These are phyloP conservation scores for Aspergillus biplanus DNA, from an alignment of 495 filamentous ascomycete genomes.

Conservation along the genomic window DNA sequence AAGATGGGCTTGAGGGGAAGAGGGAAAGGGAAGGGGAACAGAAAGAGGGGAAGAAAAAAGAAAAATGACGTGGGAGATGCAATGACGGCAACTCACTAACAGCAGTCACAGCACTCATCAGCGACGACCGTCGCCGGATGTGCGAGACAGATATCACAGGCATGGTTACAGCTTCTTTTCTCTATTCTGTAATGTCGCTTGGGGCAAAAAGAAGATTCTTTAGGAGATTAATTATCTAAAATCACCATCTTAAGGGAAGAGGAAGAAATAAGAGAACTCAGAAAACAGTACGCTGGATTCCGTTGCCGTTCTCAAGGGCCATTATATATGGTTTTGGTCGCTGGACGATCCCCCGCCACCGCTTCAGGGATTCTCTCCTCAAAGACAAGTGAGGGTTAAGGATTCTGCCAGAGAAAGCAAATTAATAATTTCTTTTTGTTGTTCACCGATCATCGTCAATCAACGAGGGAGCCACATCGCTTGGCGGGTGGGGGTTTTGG, in stretches of 20 bases:
- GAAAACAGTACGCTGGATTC: conserved; percentile 5
- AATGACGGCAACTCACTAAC: conserved; percentile 22
- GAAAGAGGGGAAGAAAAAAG: conserved; percentile 19
- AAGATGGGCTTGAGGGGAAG: conserved; percentile 9
- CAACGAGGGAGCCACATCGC: conserved; percentile 18
- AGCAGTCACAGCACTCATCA: conserved; percentile 40
- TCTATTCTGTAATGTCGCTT: conserved; percentile 9
- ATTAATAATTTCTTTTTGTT: conserved; percentile 11
- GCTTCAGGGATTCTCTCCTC: conserved; percentile 6
- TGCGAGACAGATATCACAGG: conserved; percentile 26
- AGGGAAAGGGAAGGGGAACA: conserved; percentile 13
- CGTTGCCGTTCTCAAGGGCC: neutral
- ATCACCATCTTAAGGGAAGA: conserved; percentile 6
- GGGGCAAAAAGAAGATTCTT: conserved; percentile 11
- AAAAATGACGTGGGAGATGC: conserved; percentile 28
- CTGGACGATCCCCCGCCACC: conserved; percentile 21
- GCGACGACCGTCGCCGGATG: conserved; percentile 38
- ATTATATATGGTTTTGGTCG: conserved; percentile 21
- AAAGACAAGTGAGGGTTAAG: neutral
- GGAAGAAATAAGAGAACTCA: neutral
- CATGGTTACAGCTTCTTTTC: conserved; percentile 24
- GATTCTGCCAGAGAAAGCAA: neutral
- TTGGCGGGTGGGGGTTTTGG: conserved; percentile 17
- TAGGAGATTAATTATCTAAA: conserved; percentile 5
- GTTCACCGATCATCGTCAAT: conserved; percentile 10